A percentile compares a stretch with the other conserved stretches of the same genome.
Conservation (phyloP, 1,284 basidiomycete genomes). For the Papiliotrema flavescens region DNA sequence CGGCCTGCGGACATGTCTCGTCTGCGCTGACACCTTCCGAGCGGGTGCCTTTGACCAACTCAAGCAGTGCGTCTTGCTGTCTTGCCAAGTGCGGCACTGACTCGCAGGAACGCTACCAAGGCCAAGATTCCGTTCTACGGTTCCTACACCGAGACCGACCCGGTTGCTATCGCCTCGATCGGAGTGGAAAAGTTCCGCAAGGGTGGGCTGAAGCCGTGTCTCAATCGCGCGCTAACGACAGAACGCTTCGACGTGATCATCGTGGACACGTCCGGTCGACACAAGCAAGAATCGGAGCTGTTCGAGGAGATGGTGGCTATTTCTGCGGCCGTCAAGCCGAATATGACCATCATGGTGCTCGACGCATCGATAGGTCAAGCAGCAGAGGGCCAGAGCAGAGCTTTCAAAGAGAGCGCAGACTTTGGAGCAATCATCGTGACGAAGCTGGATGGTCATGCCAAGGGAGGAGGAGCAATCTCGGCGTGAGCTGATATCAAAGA, state of each 20-base stretch:
- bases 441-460: slow-evolving; percentile 99
- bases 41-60: slow-evolving; percentile 97
- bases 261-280: slow-evolving; percentile 95
- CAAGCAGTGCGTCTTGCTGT: slow-evolving; percentile 66
- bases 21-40: slow-evolving; percentile 99
- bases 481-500: slow-evolving; percentile 60
- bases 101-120: slow-evolving; percentile 70
- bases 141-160: slow-evolving; percentile 97
- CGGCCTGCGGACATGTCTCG: slow-evolving; percentile 96
- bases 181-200: slow-evolving; percentile 97
- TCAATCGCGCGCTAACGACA: slow-evolving; percentile 9
- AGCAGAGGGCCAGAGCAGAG: slow-evolving; percentile 89
- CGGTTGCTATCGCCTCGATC: slow-evolving; percentile 87
- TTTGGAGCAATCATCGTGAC: slow-evolving; percentile 99
- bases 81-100: not conserved
- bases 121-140: slow-evolving; percentile 99
- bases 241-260: slow-evolving; percentile 98
- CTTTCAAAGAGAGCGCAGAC: slow-evolving; percentile 96
- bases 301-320: slow-evolving; percentile 99
- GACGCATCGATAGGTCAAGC: slow-evolving; percentile 87
- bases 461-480: slow-evolving; percentile 98
- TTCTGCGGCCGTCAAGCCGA: slow-evolving; percentile 83
- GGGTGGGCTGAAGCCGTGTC: slow-evolving; percentile 25
- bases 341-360: slow-evolving; percentile 85
- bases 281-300: slow-evolving; percentile 95